Evolutionary conservation across 768 basidiomycete species (phyloP).

Genomic region (Tulasnella sp.): DNA sequence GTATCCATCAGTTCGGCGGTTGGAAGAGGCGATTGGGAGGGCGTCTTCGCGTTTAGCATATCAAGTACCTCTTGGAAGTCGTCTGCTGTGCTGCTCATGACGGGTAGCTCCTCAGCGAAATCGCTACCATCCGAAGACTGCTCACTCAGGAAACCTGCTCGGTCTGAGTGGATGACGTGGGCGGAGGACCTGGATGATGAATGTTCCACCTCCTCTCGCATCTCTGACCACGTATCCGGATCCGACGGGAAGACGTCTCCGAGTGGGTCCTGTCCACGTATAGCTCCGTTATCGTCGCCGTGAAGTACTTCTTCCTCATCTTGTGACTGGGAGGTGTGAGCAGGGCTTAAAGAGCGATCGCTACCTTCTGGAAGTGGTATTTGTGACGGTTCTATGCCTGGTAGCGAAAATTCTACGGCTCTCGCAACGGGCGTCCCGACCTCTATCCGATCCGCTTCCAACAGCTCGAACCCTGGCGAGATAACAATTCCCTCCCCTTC

Average conservation of each 20-base stretch:
- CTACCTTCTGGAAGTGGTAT: too few relatives aligned
- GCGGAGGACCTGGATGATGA: not conserved
- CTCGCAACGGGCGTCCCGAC: too few relatives aligned
- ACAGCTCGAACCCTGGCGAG: too few relatives aligned
- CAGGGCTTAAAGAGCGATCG: too few relatives aligned
- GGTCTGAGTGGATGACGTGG: not conserved
- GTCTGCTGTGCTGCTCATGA: not conserved
- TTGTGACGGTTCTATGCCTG: too few relatives aligned
- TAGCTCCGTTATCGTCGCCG: too few relatives aligned
- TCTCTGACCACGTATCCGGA: slow-evolving; percentile 12
- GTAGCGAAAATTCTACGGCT: too few relatives aligned
- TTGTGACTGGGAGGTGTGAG: too few relatives aligned
- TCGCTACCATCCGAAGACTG: slow-evolving; percentile 2
- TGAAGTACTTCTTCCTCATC: too few relatives aligned
- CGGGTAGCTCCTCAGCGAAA: slow-evolving; percentile 8
- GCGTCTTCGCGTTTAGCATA: slow-evolving; percentile 3
- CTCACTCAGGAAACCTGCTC: not conserved
- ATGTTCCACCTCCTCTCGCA: not conserved
- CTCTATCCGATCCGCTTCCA: too few relatives aligned
- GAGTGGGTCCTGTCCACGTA: slow-evolving; percentile 13
- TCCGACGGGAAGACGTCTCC: slow-evolving; percentile 19
- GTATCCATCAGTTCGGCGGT: not conserved
- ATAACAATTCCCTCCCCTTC: too few relatives aligned
- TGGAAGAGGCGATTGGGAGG: not conserved
- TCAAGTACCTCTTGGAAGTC: slow-evolving; percentile 14